A percentile compares a stretch with the other conserved stretches of the same genome.
These are phyloP conservation scores for Ustilago crameri DNA, from an alignment of 1,284 basidiomycete species.

Conservation along the genomic window DNA sequence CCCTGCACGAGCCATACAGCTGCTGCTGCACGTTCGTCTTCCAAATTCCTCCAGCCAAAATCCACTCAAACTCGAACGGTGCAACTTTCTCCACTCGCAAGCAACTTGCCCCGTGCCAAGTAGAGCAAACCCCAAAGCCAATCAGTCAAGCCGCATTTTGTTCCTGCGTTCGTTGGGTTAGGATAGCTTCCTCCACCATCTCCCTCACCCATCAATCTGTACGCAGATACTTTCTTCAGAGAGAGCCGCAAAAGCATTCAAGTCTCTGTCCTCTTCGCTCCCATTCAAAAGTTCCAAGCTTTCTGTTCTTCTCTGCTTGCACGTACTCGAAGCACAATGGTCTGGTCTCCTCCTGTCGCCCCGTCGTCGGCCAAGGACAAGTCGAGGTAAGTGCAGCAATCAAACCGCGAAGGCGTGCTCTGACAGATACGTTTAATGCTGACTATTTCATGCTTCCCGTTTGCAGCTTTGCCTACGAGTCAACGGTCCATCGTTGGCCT, in stretches of 20 bases:
- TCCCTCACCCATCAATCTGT: not conserved
- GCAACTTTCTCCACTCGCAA: not conserved
- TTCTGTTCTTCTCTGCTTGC: not conserved
- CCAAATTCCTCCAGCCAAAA: slow-evolving; percentile 2
- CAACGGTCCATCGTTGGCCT: slow-evolving; percentile 82
- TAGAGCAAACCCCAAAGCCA: slow-evolving; percentile 8
- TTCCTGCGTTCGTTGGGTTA: not conserved
- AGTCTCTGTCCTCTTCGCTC: not conserved
- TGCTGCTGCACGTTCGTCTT: slow-evolving; percentile 3
- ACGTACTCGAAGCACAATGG: slow-evolving; percentile 18
- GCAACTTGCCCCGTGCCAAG: not conserved
- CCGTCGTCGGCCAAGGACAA: slow-evolving; percentile 50
- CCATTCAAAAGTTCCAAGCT: not conserved
- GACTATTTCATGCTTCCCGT: too few relatives aligned
- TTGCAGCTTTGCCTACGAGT: slow-evolving; percentile 72
- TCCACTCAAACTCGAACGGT: not conserved
- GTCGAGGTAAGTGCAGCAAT: slow-evolving; percentile 23
- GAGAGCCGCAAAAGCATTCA: not conserved
- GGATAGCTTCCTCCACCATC: not conserved
- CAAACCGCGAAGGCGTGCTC: too few relatives aligned
- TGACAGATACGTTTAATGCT: too few relatives aligned
- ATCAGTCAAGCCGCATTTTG: slow-evolving; percentile 13
- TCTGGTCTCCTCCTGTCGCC: slow-evolving; percentile 48
- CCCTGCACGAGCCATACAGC: slow-evolving; percentile 25
- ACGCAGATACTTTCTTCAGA: not conserved